Conservation (phyloP, 2,329 filamentous ascomycete species). For the Cercospora sp. region DNA sequence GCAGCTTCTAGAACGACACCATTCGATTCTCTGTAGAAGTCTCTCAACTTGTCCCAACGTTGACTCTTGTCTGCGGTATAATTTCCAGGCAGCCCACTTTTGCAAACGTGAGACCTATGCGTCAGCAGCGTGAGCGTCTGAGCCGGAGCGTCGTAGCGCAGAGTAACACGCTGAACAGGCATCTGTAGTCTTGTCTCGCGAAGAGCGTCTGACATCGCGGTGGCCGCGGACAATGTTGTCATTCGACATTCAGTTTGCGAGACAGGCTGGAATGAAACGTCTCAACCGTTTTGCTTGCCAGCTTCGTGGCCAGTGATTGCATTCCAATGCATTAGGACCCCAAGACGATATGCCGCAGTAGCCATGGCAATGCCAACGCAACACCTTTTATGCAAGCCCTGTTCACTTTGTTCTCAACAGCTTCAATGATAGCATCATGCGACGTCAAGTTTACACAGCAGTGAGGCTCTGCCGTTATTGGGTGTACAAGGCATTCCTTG, state of each 20-base stretch:
- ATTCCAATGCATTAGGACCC: background rate
- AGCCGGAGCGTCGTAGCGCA: background rate
- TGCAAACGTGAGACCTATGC: background rate
- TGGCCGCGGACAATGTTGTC: background rate
- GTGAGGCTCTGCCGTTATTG: background rate
- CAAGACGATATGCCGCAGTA: background rate
- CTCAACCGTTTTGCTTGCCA: background rate
- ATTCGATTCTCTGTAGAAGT: background rate
- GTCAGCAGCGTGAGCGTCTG: background rate
- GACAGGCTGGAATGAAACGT: constrained; percentile 2
- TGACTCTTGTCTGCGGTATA: background rate
- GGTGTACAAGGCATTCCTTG: background rate
- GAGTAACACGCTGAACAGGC: background rate
- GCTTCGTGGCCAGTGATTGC: background rate
- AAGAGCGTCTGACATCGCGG: background rate
- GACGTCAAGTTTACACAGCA: background rate
- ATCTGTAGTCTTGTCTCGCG: background rate
- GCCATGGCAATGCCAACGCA: constrained; percentile 1
- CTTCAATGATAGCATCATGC: background rate
- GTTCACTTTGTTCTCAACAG: background rate
- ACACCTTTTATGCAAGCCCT: background rate
- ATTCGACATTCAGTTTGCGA: background rate
- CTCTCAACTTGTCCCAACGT: background rate
- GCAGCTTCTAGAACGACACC: background rate
- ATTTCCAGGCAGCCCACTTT: background rate